Percentiles rank a stretch among this genome's conserved stretches.
These are phyloP conservation scores for Plantago rigida DNA, from an alignment of 305 asterid genomes.

Conservation along the genomic window DNA sequence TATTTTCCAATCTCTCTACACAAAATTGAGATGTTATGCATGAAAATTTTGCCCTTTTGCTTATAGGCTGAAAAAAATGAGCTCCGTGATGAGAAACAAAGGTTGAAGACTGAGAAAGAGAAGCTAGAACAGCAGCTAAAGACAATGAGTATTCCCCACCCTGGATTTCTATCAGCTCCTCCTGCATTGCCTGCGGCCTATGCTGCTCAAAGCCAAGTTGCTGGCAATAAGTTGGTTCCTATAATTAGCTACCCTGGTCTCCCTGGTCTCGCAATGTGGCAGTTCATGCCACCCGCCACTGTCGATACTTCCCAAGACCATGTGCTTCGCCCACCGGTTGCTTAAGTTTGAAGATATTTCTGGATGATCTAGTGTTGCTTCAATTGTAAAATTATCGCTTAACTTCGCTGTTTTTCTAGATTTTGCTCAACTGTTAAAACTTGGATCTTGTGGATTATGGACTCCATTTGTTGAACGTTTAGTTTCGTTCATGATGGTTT, in stretches of 20 bases:
- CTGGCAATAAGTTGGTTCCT: constrained; percentile 65
- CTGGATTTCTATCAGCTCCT: constrained; percentile 48
- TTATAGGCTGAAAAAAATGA: constrained; percentile 72
- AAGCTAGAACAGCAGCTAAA: constrained; percentile 83
- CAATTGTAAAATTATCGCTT: constrained; percentile 30
- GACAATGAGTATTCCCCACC: constrained; percentile 52
- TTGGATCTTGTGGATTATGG: constrained; percentile 30
- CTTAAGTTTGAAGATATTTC: constrained; percentile 35
- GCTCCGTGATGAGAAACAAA: constrained; percentile 91
- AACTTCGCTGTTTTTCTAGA: constrained; percentile 30
- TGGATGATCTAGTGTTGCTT: constrained; percentile 20
- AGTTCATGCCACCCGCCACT: constrained; percentile 63
- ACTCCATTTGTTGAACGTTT: constrained; percentile 25
- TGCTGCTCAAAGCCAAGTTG: constrained; percentile 58
- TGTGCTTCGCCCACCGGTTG: constrained; percentile 60
- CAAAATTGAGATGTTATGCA: too few relatives aligned
- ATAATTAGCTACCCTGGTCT: constrained; percentile 54
- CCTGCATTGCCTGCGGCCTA: constrained; percentile 62
- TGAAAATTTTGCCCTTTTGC: too few relatives aligned
- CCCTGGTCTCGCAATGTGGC: constrained; percentile 66
- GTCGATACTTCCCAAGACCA: constrained; percentile 64
- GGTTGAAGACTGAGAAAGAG: constrained; percentile 88
- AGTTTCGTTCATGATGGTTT: constrained; percentile 28
- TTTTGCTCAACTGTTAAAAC: constrained; percentile 29
- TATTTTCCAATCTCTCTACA: too few relatives aligned